Conservation (phyloP, 169 alveolate species). For the Sarcocystis neurona region DNA sequence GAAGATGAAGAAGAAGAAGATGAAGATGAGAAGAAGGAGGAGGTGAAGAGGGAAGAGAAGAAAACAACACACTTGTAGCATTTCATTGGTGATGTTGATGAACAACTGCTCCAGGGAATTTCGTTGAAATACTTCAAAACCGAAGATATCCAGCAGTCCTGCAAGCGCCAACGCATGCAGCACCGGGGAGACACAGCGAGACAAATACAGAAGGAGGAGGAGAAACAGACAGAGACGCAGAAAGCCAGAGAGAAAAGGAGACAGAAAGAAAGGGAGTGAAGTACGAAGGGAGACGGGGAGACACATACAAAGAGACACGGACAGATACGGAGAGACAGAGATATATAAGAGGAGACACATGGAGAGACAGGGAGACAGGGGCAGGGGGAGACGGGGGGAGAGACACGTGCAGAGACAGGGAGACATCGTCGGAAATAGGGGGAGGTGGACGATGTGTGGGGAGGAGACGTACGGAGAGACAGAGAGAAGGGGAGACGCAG, state of each 20-base stretch:
- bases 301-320: too few species aligned
- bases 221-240: neutral
- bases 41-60: too few species aligned
- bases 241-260: neutral
- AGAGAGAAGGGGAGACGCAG: neutral
- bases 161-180: constrained; percentile 56
- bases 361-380: neutral
- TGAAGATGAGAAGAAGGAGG: neutral
- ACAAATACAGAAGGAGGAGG: neutral
- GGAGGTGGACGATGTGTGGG: neutral
- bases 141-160: constrained; percentile 96
- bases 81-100: constrained; percentile 98
- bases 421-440: too few species aligned
- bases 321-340: neutral
- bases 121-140: constrained; percentile 95
- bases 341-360: neutral
- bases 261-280: neutral
- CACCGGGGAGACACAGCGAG: neutral
- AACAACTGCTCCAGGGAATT: constrained; percentile 95
- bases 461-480: neutral
- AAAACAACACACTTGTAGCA: constrained; percentile 79
- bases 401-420: neutral
- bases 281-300: neutral
- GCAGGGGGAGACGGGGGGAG: neutral
- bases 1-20: neutral